Base-by-base conservation (phyloP, 1,284 basidiomycete genomes). In the Microbotryum violaceum region DNA sequence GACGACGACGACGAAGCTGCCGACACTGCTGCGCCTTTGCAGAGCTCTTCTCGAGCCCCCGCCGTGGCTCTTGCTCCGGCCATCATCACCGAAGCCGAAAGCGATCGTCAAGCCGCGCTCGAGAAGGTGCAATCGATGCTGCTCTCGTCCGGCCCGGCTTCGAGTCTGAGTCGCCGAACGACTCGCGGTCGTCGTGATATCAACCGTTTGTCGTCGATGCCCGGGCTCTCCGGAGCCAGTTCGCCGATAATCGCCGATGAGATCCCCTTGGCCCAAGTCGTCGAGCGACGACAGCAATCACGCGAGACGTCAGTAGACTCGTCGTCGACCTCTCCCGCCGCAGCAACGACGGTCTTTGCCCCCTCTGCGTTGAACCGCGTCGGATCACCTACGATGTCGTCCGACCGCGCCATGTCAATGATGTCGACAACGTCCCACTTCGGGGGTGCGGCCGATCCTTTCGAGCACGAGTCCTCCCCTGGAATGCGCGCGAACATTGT, bases 71-170 rank as follows among this genome's bases (percentile, higher is more conserved):
- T 80, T 49, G 73, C 77, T 6, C 70, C 75, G 7, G 9, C 49
- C 4, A 48, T 59, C 49, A 77, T 79, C 63, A 68, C 75, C 51
- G 79, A 80, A 64, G 73, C 72, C 50, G 76, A 79, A 16, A 74
- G 74, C 42, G 76, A 77, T 49, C 76, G 80, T 18, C 73, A 76
- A 54, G 79, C 78, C 1, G 80, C 80, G 0, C 70, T 81, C 23
- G 74, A 75, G 33, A 75, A 75, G 52, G 77, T 82, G 73, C 78
- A 80, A 65, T 78, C 78, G 7, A 45, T 45, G 8, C 52, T 60
- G 20, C 53, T 54, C 29, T 60, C 58, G 10, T 54, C 58, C 6
- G 49, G 54, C 2, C 54, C 67, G 23, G 23, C 56, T 16, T 44
- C 37, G 33, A 49, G 49, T 23, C 27, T 64, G 47, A 42, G 37